Evolutionary conservation across 768 basidiomycete species (phyloP).

Genomic region (Tephrocybe sp.): DNA sequence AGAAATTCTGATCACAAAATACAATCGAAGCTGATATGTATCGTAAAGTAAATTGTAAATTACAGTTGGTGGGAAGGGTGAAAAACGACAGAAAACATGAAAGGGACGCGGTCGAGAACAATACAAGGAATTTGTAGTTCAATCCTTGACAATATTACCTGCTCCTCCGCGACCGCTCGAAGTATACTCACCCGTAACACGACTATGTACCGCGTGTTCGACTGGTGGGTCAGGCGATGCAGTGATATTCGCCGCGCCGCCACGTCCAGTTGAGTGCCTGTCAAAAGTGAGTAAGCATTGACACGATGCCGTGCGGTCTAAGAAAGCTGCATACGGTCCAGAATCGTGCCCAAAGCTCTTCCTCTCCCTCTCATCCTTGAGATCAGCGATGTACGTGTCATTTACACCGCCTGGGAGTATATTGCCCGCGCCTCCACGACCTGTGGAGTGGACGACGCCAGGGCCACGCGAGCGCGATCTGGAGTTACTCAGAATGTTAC

Average conservation of each 20-base stretch:
- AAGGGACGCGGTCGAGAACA: too few relatives aligned
- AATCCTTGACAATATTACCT: slow-evolving; percentile 47
- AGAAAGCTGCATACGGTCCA: neutral
- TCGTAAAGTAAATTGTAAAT: too few relatives aligned
- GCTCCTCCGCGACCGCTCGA: slow-evolving; percentile 59
- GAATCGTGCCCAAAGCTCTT: neutral
- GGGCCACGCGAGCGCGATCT: slow-evolving; percentile 52
- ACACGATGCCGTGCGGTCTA: neutral
- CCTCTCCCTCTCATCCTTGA: slow-evolving; percentile 1
- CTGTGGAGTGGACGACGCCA: slow-evolving; percentile 43
- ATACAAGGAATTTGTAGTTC: too few relatives aligned
- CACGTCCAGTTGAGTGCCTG: slow-evolving; percentile 70
- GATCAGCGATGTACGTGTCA: neutral
- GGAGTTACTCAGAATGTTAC: slow-evolving; percentile 46
- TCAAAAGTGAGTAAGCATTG: slow-evolving; percentile 1
- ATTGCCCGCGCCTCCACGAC: slow-evolving; percentile 68
- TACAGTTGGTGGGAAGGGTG: too few relatives aligned
- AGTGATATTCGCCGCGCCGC: slow-evolving; percentile 64
- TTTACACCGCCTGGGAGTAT: slow-evolving; percentile 24
- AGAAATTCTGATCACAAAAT: too few relatives aligned
- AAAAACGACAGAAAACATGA: too few relatives aligned
- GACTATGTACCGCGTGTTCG: slow-evolving; percentile 25
- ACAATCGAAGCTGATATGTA: too few relatives aligned
- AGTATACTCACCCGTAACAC: slow-evolving; percentile 29
- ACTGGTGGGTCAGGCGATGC: slow-evolving; percentile 33